Percentiles rank a stretch among this genome's conserved stretches.
These are phyloP conservation scores for Phytophthora vignae DNA, from an alignment of 352 stramenopile species.

Conservation along the genomic window DNA sequence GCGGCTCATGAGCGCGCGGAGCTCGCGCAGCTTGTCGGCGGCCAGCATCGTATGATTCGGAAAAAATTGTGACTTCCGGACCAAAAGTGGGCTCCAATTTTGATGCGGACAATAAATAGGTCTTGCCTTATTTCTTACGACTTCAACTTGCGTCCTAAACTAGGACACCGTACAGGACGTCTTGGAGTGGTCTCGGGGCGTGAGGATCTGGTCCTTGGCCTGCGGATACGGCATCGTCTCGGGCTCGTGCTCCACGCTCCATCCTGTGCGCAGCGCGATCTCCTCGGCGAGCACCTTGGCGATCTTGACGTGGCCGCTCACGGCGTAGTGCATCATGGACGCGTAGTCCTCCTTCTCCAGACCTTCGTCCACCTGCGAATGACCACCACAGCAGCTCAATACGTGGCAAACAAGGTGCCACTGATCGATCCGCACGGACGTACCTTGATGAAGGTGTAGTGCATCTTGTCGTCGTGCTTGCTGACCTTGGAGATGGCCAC, in stretches of 20 bases:
- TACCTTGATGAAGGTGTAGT: slow-evolving; percentile 87
- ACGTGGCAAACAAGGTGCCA: background rate
- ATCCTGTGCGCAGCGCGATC: slow-evolving; percentile 72
- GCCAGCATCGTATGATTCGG: slow-evolving; percentile 32
- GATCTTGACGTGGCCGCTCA: slow-evolving; percentile 88
- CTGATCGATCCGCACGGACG: background rate
- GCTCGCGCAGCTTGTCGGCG: slow-evolving; percentile 67
- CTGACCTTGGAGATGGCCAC: slow-evolving; percentile 82
- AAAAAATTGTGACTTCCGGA: background rate
- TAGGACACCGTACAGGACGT: slow-evolving; percentile 50
- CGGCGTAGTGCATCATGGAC: slow-evolving; percentile 84
- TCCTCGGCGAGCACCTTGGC: slow-evolving; percentile 75
- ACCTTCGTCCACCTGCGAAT: slow-evolving; percentile 67
- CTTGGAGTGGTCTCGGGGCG: slow-evolving; percentile 63
- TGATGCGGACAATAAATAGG: slow-evolving; percentile 46
- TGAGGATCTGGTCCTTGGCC: slow-evolving; percentile 79
- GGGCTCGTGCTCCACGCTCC: slow-evolving; percentile 58
- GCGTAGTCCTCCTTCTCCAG: slow-evolving; percentile 76
- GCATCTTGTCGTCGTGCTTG: slow-evolving; percentile 82
- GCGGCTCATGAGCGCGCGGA: slow-evolving; percentile 69
- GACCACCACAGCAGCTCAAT: background rate
- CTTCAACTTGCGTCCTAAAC: slow-evolving; percentile 24
- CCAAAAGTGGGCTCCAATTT: background rate
- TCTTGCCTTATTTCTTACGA: slow-evolving; percentile 27
- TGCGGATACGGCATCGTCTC: slow-evolving; percentile 83